Percentiles rank a stretch among this genome's conserved stretches.
Conservation (phyloP, 441 rosid genomes). For the Corymbia calophylla region DNA sequence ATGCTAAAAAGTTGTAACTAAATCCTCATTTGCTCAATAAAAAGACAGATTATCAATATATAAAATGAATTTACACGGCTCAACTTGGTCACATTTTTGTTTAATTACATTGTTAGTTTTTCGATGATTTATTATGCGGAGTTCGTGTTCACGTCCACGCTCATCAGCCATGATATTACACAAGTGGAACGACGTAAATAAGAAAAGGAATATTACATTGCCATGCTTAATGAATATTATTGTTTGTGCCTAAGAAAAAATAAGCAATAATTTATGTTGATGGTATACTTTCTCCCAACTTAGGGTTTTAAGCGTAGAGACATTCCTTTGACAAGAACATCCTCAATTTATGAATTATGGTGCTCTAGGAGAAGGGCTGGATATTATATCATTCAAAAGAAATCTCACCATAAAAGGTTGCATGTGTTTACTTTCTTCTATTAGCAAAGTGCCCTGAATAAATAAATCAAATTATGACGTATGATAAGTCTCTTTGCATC, state of each 20-base stretch:
- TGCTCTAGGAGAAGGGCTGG: not conserved
- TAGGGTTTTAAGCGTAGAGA: not conserved
- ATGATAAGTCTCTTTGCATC: not conserved
- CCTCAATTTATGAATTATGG: not conserved
- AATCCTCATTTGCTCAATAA: not conserved
- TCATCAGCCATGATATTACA: not conserved
- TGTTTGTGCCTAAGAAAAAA: accelerated
- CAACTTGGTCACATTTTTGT: not conserved
- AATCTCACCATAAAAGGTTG: not conserved
- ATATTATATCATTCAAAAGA: not conserved
- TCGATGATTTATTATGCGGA: not conserved
- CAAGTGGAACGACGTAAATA: not conserved
- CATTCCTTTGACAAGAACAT: not conserved
- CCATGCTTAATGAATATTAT: not conserved
- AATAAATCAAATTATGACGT: not conserved
- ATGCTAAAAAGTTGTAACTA: not conserved
- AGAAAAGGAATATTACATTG: not conserved
- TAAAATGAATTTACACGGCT: not conserved
- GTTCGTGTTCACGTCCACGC: not conserved
- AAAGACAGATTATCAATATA: not conserved
- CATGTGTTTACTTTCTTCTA: not conserved
- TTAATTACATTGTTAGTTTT: accelerated
- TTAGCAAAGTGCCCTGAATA: not conserved
- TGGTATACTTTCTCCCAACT: not conserved
- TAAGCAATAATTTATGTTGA: not conserved